A percentile compares a stretch with the other conserved stretches of the same genome.
Conservation (phyloP, 2,329 filamentous ascomycete genomes). For the Xylariomycetidae sp. region DNA sequence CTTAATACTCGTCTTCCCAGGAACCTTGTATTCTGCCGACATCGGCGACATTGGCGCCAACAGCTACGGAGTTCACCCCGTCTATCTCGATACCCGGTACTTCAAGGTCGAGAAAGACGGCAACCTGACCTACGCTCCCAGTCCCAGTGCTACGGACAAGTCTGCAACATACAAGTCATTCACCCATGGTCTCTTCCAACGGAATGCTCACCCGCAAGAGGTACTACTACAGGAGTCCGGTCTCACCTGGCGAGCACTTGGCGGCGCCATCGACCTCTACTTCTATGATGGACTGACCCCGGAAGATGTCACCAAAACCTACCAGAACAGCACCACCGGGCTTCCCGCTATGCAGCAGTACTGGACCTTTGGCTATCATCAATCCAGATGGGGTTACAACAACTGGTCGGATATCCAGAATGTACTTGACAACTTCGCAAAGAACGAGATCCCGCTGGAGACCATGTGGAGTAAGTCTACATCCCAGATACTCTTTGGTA, state of each 20-base stretch:
- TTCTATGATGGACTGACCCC: conserved; percentile 70
- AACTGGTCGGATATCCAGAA: conserved; percentile 64
- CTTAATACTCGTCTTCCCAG: no score
- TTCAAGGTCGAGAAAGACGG: conserved; percentile 50
- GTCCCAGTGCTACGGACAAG: conserved; percentile 47
- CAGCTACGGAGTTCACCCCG: conserved; percentile 70
- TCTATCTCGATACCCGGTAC: conserved; percentile 76
- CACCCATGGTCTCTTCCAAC: conserved; percentile 71
- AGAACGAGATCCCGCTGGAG: conserved; percentile 62
- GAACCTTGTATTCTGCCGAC: conserved; percentile 57
- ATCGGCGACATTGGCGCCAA: conserved; percentile 60
- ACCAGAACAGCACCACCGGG: conserved; percentile 61
- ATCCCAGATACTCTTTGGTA: no score
- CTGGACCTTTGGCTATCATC: conserved; percentile 75
- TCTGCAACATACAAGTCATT: conserved; percentile 55
- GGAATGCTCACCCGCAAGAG: conserved; percentile 74
- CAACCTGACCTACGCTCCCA: conserved; percentile 45
- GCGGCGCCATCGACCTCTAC: conserved; percentile 73
- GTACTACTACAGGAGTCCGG: conserved; percentile 56
- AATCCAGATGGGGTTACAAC: conserved; percentile 76
- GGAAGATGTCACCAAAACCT: conserved; percentile 62
- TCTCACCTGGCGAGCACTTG: conserved; percentile 68
- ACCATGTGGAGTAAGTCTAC: conserved; percentile 56
- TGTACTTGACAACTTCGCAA: conserved; percentile 61
- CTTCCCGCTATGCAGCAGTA: conserved; percentile 76